Conservation (phyloP, 257 asterid species). For the Plectranthus barbatus region DNA sequence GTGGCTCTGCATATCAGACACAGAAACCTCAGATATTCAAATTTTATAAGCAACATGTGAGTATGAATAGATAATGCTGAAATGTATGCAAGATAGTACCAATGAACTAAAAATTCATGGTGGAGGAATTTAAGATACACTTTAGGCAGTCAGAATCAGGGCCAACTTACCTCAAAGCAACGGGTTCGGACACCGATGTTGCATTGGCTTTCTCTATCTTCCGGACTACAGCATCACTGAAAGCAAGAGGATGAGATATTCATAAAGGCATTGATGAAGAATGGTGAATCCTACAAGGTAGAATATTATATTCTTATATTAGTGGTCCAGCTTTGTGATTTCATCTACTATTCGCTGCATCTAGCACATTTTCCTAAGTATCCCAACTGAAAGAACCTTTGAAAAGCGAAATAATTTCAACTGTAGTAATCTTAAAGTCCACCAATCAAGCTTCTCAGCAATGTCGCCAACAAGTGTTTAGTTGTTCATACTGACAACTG, state of each 20-base stretch:
- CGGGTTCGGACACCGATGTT: constrained; percentile 41
- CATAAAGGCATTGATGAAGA: constrained; percentile 1
- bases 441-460: not conserved
- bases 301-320: not conserved
- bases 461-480: no score
- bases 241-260: constrained; percentile 7
- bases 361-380: not conserved
- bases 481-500: no score
- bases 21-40: constrained; percentile 9
- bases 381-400: not conserved
- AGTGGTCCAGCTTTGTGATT: not conserved
- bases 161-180: constrained; percentile 45
- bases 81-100: not conserved
- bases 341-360: not conserved
- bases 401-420: no score
- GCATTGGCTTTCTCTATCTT: constrained; percentile 47
- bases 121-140: not conserved
- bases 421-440: not conserved
- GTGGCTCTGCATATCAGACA: constrained; percentile 52
- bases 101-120: no score
- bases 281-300: not conserved
- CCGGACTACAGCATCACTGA: constrained; percentile 70
- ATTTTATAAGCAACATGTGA: not conserved
- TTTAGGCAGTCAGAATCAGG: not conserved
- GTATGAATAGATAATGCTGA: not conserved